Evolutionary conservation across 331 rosid species (phyloP).

Genomic region (Pyrus hybrid): DNA sequence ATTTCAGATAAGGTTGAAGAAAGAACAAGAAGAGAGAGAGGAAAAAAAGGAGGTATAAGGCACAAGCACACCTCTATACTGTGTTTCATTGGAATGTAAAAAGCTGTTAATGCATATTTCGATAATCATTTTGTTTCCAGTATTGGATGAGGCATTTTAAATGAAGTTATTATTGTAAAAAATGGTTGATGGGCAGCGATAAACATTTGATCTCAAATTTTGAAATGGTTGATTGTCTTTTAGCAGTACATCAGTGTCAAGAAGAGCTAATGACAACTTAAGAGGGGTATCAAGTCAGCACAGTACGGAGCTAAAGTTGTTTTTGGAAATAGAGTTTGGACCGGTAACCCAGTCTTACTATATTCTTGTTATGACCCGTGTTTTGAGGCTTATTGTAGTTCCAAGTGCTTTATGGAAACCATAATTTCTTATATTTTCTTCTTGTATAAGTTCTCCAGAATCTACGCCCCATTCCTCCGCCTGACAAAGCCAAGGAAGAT

Average conservation of each 20-base stretch:
- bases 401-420: neutral
- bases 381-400: neutral
- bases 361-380: neutral
- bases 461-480: constrained; percentile 46
- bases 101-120: neutral
- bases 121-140: too few species aligned
- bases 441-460: constrained; percentile 36
- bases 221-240: neutral
- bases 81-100: constrained; percentile 12
- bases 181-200: neutral
- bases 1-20: constrained; percentile 63
- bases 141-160: too few species aligned
- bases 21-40: constrained; percentile 74
- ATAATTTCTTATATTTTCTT: neutral
- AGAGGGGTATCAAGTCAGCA: constrained; percentile 47
- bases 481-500: constrained; percentile 58
- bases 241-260: neutral
- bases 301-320: constrained; percentile 53
- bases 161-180: too few species aligned
- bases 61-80: constrained; percentile 70
- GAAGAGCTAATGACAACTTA: constrained; percentile 22
- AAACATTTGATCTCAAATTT: neutral
- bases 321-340: constrained; percentile 63
- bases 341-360: constrained; percentile 29
- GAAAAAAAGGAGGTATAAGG: constrained; percentile 64